Conservation (phyloP, 192 early-diverging fungal species). For the Mortierella alpina region DNA sequence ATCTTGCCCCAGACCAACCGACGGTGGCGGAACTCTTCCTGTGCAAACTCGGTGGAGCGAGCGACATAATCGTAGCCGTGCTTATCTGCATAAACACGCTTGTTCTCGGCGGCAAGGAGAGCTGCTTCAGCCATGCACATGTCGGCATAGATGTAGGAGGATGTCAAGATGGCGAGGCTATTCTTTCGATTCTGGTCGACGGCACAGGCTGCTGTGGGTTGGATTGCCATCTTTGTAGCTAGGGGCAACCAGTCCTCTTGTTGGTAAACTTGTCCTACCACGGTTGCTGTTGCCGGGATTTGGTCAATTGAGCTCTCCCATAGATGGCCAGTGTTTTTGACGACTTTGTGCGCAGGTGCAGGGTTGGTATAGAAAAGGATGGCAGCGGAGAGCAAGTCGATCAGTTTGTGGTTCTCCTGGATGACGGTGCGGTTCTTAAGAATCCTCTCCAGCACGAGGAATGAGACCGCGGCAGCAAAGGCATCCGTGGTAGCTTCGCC, state of each 20-base stretch:
- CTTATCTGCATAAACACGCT: conserved; percentile 59
- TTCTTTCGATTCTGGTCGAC: conserved; percentile 7
- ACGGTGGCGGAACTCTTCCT: conserved; percentile 57
- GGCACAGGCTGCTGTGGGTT: conserved; percentile 36
- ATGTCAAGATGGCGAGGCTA: conserved; percentile 61
- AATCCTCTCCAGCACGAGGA: conserved; percentile 27
- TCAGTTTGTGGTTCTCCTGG: conserved; percentile 1
- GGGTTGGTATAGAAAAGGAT: conserved; percentile 8
- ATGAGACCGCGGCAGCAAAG: conserved; percentile 28
- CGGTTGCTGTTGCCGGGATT: conserved; percentile 37
- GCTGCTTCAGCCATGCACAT: conserved; percentile 65
- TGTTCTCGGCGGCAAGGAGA: conserved; percentile 57
- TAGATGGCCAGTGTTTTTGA: conserved; percentile 2
- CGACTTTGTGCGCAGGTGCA: conserved; percentile 9
- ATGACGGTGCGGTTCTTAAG: conserved; percentile 16
- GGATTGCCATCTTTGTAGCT: conserved; percentile 29
- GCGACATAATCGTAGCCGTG: conserved; percentile 68
- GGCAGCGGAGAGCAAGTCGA: conserved; percentile 28
- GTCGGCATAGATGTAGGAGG: conserved; percentile 64
- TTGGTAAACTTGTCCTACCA: conserved; percentile 57
- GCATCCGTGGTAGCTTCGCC: conserved; percentile 18
- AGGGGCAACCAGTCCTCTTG: conserved; percentile 61
- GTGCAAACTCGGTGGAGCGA: conserved; percentile 63
- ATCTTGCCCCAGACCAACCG: conserved; percentile 70
- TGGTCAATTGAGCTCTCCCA: conserved; percentile 62